Conservation (phyloP, 2,329 filamentous ascomycete species). For the Aspergillus pseudotamarii region DNA sequence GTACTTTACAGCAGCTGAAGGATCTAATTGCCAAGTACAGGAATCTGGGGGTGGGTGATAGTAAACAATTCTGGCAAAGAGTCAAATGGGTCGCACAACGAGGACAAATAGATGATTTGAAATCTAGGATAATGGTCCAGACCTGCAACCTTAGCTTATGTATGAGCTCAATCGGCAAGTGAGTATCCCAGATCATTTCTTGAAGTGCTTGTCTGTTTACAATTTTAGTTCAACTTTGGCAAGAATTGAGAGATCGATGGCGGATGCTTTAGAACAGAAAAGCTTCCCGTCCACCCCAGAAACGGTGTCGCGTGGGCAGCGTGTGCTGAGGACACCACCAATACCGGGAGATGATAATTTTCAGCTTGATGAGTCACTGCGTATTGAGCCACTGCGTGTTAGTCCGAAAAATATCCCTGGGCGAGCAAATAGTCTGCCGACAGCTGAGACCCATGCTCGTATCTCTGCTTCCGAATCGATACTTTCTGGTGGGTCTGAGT, state of each 20-base stretch:
- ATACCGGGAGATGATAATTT: background rate
- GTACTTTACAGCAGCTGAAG: conserved; percentile 28
- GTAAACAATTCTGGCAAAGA: conserved; percentile 30
- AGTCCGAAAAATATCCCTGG: background rate
- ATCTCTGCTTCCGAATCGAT: background rate
- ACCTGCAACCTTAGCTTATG: conserved; percentile 33
- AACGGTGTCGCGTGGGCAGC: background rate
- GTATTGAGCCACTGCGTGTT: background rate
- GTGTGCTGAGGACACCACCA: background rate
- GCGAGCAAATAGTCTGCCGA: background rate
- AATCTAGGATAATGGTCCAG: conserved; percentile 33
- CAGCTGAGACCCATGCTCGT: background rate
- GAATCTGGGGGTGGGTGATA: conserved; percentile 24
- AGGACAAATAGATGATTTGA: conserved; percentile 29
- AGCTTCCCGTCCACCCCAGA: conserved; percentile 5
- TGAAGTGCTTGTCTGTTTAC: conserved; percentile 1
- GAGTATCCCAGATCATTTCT: conserved; percentile 6
- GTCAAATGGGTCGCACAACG: conserved; percentile 33
- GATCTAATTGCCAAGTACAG: conserved; percentile 26
- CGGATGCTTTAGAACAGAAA: conserved; percentile 26
- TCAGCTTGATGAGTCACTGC: background rate
- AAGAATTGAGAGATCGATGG: conserved; percentile 26
- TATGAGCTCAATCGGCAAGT: conserved; percentile 32
- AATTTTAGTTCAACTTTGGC: conserved; percentile 24
- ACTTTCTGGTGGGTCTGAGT: background rate